phyloP scores from a whole-genome alignment of 192 early-diverging fungal species.

The Oehlia diaphana region DNA sequence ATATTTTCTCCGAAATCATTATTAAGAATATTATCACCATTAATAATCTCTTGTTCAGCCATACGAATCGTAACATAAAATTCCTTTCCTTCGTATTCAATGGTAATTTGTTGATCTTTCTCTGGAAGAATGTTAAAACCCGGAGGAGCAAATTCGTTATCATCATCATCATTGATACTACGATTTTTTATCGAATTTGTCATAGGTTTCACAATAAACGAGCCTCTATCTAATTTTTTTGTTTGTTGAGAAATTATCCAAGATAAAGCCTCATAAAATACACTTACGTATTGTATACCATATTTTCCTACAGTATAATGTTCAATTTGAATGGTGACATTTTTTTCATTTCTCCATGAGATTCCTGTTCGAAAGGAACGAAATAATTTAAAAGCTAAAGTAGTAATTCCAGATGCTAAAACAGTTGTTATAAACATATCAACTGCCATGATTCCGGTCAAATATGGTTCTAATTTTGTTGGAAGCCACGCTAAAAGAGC shows the following conservation, averaged over 20 bases:
- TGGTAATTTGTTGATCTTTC: neutral
- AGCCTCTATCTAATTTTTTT: neutral
- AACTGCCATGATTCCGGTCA: neutral
- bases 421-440: no score
- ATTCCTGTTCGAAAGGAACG: no score
- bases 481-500: constrained; percentile 6
- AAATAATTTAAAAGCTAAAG: no score
- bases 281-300: neutral
- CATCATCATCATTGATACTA: no score
- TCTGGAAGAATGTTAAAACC: neutral
- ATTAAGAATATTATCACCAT: no score
- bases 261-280: neutral
- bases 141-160: neutral
- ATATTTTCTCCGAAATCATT: no score
- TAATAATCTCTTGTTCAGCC: no score
- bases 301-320: neutral
- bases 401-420: no score
- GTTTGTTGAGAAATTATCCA: constrained; percentile 14
- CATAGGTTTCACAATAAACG: neutral
- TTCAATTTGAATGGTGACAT: no score
- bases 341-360: no score
- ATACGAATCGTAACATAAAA: neutral
- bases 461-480: neutral
- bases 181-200: no score
- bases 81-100: neutral